phyloP scores from a whole-genome alignment of 176 grass and related monocot genomes.

The Carex kokanica region DNA sequence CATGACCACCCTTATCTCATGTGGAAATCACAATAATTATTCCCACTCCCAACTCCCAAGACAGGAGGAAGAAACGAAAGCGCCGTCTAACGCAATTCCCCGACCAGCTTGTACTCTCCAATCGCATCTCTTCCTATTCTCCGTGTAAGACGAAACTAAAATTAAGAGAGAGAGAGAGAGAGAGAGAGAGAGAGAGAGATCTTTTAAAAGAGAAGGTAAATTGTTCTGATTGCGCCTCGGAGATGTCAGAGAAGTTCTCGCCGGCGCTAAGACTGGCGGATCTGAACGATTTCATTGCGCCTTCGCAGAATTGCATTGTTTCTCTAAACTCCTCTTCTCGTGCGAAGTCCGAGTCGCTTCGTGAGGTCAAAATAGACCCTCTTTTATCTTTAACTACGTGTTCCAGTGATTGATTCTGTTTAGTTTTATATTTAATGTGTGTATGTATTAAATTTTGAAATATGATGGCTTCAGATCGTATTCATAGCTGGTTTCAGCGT shows the following conservation, averaged over 20 bases:
- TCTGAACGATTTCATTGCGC: slow-evolving; percentile 99
- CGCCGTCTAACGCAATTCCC: neutral
- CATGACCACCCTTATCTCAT: neutral
- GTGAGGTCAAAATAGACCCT: neutral
- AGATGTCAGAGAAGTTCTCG: slow-evolving; percentile 88
- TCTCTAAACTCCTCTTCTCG: slow-evolving; percentile 56
- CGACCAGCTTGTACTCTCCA: neutral
- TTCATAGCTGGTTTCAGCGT: neutral
- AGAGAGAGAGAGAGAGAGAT: neutral
- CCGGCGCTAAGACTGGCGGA: slow-evolving; percentile 82
- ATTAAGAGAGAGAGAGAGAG: neutral
- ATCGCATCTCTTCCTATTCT: neutral
- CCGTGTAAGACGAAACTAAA: neutral
- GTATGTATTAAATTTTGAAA: slow-evolving; percentile 11
- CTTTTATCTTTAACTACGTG: neutral
- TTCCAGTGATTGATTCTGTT: neutral
- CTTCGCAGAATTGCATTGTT: slow-evolving; percentile 85
- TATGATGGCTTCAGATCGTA: slow-evolving; percentile 2
- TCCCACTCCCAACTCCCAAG: neutral
- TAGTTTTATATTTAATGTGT: neutral
- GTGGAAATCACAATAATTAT: neutral
- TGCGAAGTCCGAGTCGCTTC: slow-evolving; percentile 18
- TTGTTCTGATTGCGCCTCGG: neutral
- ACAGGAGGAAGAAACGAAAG: neutral
- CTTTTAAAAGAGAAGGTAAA: neutral